Conservation (phyloP, 257 asterid species). For the Solanum stenotomum region DNA sequence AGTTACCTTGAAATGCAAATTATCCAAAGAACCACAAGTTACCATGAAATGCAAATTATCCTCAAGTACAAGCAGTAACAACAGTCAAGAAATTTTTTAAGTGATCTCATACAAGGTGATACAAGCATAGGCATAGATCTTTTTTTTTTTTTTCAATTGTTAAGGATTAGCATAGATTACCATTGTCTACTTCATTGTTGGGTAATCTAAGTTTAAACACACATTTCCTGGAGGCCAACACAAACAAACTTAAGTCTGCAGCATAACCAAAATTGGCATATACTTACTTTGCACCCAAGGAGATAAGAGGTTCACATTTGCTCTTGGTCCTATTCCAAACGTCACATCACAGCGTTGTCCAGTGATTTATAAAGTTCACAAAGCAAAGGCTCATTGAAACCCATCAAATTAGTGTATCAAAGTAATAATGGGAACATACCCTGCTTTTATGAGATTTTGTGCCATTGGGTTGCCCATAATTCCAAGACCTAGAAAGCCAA, state of each 20-base stretch:
- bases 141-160: neutral
- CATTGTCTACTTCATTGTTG: neutral
- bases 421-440: slow-evolving; percentile 21
- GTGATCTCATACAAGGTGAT: neutral
- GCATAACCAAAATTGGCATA: neutral
- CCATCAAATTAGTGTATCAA: neutral
- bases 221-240: neutral
- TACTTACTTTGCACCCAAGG: slow-evolving; percentile 90
- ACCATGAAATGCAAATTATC: neutral
- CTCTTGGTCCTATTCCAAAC: slow-evolving; percentile 92
- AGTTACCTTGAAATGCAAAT: neutral
- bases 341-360: slow-evolving; percentile 39
- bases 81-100: neutral
- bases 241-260: neutral
- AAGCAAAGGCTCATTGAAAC: neutral
- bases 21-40: too few relatives aligned
- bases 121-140: neutral
- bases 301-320: slow-evolving; percentile 84
- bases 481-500: slow-evolving; percentile 92
- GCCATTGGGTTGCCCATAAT: slow-evolving; percentile 96
- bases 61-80: neutral
- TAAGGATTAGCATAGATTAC: neutral
- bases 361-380: neutral
- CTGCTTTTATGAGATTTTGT: slow-evolving; percentile 79
- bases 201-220: neutral